Evolutionary conservation across 768 basidiomycete species (phyloP).

Genomic region (Russula virescens): DNA sequence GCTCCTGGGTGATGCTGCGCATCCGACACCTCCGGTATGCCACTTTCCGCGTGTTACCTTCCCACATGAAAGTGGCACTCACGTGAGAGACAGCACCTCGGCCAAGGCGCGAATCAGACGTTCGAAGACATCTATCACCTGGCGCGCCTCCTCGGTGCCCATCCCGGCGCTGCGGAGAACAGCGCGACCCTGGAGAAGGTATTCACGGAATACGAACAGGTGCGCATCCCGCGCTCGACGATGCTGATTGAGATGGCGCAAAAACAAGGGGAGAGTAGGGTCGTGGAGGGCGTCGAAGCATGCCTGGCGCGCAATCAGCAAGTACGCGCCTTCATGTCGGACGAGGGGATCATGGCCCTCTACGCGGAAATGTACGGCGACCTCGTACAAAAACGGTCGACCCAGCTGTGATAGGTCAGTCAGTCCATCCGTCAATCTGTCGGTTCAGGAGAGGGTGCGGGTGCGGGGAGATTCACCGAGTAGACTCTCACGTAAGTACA

Average conservation of each 20-base stretch:
- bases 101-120: conserved; percentile 44
- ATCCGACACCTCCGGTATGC: conserved; percentile 42
- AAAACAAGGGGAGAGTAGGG: conserved; percentile 33
- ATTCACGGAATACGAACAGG: conserved; percentile 34
- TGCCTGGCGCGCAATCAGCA: conserved; percentile 31
- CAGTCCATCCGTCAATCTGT: too few relatives aligned
- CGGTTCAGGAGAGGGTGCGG: too few relatives aligned
- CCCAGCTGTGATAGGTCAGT: not conserved
- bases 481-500: too few relatives aligned
- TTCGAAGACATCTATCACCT: conserved; percentile 39
- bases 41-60: not conserved
- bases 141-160: conserved; percentile 31
- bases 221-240: conserved; percentile 35
- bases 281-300: conserved; percentile 31
- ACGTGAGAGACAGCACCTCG: conserved; percentile 35
- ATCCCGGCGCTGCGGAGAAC: conserved; percentile 26
- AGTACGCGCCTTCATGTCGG: conserved; percentile 23
- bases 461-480: too few relatives aligned
- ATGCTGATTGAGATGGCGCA: conserved; percentile 35
- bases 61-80: not conserved
- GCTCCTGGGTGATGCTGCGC: conserved; percentile 42
- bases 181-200: conserved; percentile 29
- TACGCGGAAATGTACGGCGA: conserved; percentile 14
- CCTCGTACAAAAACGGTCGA: not conserved
- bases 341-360: conserved; percentile 12